A percentile compares a stretch with the other conserved stretches of the same genome.
Evolutionary conservation across 106 monocot species (phyloP).

Genomic region (Dioscorea dumetorum): DNA sequence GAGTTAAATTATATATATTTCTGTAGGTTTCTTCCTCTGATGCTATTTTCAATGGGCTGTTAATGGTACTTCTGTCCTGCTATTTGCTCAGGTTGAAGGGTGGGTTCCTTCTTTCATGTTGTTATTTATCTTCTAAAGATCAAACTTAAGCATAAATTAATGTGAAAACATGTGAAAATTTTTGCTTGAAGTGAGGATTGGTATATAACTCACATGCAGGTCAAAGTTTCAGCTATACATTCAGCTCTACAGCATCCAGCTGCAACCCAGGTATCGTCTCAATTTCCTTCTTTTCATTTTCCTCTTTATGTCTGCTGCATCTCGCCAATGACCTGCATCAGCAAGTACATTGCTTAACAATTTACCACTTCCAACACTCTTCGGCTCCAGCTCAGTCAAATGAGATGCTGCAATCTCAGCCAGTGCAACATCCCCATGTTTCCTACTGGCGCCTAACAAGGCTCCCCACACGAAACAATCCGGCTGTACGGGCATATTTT

Average conservation of each 20-base stretch:
- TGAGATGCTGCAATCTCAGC: slow-evolving; percentile 28
- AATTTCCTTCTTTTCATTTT: slow-evolving; percentile 19
- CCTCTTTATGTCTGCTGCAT: slow-evolving; percentile 28
- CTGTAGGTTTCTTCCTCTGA: no score
- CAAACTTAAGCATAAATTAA: background rate
- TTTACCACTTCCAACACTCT: slow-evolving; percentile 20
- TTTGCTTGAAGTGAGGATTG: background rate
- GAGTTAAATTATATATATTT: no score
- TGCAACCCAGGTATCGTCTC: slow-evolving; percentile 23
- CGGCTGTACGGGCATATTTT: slow-evolving; percentile 37
- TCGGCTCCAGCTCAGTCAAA: slow-evolving; percentile 34
- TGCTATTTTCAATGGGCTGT: background rate
- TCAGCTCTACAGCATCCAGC: slow-evolving; percentile 22
- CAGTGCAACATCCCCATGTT: slow-evolving; percentile 27
- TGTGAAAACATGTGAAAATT: background rate
- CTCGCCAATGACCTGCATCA: slow-evolving; percentile 22
- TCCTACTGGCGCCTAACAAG: slow-evolving; percentile 39
- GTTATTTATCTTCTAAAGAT: background rate
- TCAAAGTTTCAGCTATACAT: background rate
- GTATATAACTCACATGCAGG: background rate
- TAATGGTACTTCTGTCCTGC: background rate
- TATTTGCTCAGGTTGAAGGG: background rate
- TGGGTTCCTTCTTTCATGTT: background rate
- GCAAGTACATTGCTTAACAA: slow-evolving; percentile 21
- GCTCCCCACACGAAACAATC: slow-evolving; percentile 70